Evolutionary conservation across 371 early-diverging fungal genomes (phyloP).

Genomic region (Phascolomyces articulosus): DNA sequence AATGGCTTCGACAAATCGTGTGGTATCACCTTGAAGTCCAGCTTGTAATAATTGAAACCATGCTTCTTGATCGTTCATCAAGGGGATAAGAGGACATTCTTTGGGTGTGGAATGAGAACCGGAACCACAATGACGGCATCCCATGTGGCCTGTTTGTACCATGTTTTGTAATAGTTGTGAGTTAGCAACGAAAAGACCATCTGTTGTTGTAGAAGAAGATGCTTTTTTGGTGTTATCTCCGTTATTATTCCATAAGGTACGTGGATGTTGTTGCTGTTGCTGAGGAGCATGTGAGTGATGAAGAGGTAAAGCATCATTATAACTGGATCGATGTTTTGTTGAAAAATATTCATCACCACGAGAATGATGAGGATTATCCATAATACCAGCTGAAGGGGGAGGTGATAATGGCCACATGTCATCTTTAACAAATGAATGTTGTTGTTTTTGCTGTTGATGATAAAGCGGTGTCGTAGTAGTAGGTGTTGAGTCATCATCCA

Average conservation of each 20-base stretch:
- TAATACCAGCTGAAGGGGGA: not conserved
- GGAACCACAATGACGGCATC: constrained; percentile 22
- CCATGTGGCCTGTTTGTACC: constrained; percentile 16
- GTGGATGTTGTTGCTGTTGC: not conserved
- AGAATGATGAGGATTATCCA: no score
- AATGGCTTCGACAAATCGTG: constrained; percentile 14
- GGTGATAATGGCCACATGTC: not conserved
- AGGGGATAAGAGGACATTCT: constrained; percentile 18
- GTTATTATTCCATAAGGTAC: not conserved
- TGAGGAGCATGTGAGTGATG: not conserved
- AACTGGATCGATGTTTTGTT: not conserved
- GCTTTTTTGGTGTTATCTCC: not conserved
- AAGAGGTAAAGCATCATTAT: not conserved
- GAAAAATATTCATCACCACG: not conserved
- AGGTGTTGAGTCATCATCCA: constrained; percentile 14
- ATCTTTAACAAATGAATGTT: not conserved
- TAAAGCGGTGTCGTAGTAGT: no score
- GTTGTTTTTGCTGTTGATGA: not conserved
- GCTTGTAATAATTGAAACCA: constrained; percentile 14
- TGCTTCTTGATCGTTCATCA: constrained; percentile 6
- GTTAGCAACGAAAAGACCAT: constrained; percentile 10
- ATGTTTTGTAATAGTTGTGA: constrained; percentile 19
- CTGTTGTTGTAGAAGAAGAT: not conserved
- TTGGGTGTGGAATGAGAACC: constrained; percentile 9
- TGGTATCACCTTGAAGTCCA: not conserved